Conservation (phyloP, 805 yeast genomes). For the Wickerhamiella australiensis region DNA sequence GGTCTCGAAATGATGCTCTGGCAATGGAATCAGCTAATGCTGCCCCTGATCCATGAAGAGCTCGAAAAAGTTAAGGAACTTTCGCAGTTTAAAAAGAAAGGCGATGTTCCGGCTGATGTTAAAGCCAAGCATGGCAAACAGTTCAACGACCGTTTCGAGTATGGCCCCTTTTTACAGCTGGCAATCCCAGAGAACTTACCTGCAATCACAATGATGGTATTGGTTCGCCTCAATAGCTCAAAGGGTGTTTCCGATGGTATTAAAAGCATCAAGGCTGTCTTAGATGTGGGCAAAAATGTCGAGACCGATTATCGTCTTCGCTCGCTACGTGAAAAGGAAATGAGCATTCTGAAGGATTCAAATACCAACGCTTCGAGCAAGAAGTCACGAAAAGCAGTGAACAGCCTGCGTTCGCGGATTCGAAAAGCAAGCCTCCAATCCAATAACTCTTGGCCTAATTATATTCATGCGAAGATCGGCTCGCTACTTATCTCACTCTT, state of each 20-base stretch:
- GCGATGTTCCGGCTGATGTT: constrained; percentile 19
- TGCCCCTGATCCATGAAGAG: constrained; percentile 61
- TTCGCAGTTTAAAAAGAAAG: constrained; percentile 19
- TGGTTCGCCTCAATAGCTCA: constrained; percentile 59
- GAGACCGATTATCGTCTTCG: constrained; percentile 57
- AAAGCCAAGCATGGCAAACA: constrained; percentile 17
- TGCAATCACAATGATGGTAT: constrained; percentile 72
- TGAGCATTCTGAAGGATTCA: constrained; percentile 38
- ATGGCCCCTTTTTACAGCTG: constrained; percentile 68
- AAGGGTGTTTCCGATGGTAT: constrained; percentile 68
- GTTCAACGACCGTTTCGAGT: constrained; percentile 29
- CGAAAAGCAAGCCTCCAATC: constrained; percentile 25
- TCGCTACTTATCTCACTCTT: constrained; percentile 63
- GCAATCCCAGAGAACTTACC: constrained; percentile 70
- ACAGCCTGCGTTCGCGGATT: constrained; percentile 1
- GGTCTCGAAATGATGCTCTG: constrained; percentile 63
- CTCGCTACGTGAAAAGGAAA: constrained; percentile 15
- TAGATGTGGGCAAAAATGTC: constrained; percentile 69
- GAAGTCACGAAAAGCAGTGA: constrained; percentile 17
- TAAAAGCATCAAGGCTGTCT: constrained; percentile 70
- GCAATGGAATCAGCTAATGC: constrained; percentile 69
- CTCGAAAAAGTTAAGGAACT: constrained; percentile 42
- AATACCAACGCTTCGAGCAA: constrained; percentile 21
- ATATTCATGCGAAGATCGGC: constrained; percentile 60
- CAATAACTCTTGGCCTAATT: constrained; percentile 40